Conservation (phyloP, 2,329 filamentous ascomycete genomes). For the Paecilomyces sp. region DNA sequence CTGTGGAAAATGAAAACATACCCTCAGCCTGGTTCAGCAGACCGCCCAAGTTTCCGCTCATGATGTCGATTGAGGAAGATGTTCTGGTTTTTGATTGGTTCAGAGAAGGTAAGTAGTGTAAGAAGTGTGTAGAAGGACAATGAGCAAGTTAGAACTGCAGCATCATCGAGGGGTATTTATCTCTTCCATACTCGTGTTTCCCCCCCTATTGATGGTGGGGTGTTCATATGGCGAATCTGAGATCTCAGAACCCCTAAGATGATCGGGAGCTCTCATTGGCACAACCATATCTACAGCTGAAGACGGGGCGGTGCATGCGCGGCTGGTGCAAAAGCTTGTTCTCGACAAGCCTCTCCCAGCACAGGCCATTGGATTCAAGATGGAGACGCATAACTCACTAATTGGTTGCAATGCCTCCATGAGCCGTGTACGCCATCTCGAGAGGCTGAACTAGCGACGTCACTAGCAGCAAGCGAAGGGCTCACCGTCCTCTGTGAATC, state of each 20-base stretch:
- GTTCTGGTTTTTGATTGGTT: not conserved
- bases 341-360: not conserved
- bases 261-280: not conserved
- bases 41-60: not conserved
- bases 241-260: not conserved
- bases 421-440: not conserved
- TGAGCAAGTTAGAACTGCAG: not conserved
- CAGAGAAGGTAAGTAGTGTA: not conserved
- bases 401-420: not conserved
- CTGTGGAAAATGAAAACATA: not conserved
- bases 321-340: not conserved
- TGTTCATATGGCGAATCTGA: not conserved
- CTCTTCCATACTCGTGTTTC: not conserved
- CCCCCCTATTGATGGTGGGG: not conserved
- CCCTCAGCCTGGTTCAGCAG: not conserved
- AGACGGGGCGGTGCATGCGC: not conserved
- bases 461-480: not conserved
- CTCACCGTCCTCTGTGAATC: not conserved
- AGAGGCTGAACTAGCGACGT: not conserved
- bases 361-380: not conserved
- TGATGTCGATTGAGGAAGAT: not conserved
- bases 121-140: not conserved
- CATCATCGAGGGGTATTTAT: not conserved
- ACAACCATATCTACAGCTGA: not conserved
- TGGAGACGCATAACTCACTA: not conserved